Conservation (phyloP, 257 asterid species). For the Przewalskia tangutica region DNA sequence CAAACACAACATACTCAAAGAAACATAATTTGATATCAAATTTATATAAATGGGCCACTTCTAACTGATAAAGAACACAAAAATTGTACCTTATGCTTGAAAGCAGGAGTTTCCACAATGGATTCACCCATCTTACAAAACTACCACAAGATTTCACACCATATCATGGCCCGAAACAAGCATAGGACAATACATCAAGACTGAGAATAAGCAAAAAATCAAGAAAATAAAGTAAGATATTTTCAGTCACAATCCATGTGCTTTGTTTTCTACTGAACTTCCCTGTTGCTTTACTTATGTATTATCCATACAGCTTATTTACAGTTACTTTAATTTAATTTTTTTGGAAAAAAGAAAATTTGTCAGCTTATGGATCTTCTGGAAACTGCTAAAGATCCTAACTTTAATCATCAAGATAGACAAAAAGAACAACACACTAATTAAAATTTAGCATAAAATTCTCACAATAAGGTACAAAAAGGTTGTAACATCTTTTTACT, state of each 20-base stretch:
- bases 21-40: neutral
- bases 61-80: slow-evolving; percentile 7
- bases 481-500: slow-evolving; percentile 18
- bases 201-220: slow-evolving; percentile 19
- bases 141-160: slow-evolving; percentile 13
- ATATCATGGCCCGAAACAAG: slow-evolving; percentile 24
- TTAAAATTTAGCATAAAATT: slow-evolving; percentile 17
- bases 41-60: no score
- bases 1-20: neutral
- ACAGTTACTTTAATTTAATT: slow-evolving; percentile 4
- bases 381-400: slow-evolving; percentile 25
- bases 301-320: slow-evolving; percentile 14
- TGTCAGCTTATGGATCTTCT: slow-evolving; percentile 26
- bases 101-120: slow-evolving; percentile 21
- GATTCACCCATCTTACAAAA: slow-evolving; percentile 37
- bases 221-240: slow-evolving; percentile 9
- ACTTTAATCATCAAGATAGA: slow-evolving; percentile 32
- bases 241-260: slow-evolving; percentile 38
- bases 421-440: slow-evolving; percentile 2
- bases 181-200: slow-evolving; percentile 23
- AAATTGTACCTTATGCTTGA: slow-evolving; percentile 31
- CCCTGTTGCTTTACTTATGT: slow-evolving; percentile 5
- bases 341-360: neutral
- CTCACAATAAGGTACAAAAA: slow-evolving; percentile 31
- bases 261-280: slow-evolving; percentile 9